Conservation (phyloP, 345 rosid species). For the Hypericum perforatum region DNA sequence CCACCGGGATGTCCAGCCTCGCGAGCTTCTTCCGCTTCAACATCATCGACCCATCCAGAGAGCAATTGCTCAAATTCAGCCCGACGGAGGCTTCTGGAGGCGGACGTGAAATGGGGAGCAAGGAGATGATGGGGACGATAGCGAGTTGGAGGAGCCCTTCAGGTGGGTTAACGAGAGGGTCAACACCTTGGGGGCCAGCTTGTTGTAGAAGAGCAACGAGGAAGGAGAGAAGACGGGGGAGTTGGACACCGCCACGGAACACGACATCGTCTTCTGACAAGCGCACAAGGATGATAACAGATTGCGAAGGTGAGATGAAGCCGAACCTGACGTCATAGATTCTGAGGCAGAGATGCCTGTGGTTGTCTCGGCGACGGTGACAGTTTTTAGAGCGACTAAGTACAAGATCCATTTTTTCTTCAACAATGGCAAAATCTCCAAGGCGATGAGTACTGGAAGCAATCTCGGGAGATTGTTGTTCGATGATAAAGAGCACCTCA, state of each 20-base stretch:
- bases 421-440: no score
- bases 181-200: conserved; percentile 21
- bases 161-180: conserved; percentile 36
- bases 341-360: no score
- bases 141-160: conserved; percentile 27
- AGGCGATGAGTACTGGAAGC: no score
- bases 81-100: conserved; percentile 41
- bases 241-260: conserved; percentile 56
- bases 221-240: conserved; percentile 86
- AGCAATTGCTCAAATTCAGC: conserved; percentile 17
- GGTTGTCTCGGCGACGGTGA: no score
- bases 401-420: no score
- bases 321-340: no score
- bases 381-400: no score
- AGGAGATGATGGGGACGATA: conserved; percentile 48
- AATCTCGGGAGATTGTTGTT: no score
- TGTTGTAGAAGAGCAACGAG: conserved; percentile 55
- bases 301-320: no score
- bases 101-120: conserved; percentile 61
- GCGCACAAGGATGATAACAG: no score
- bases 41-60: conserved; percentile 22
- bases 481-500: no score
- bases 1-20: conserved; percentile 52
- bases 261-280: conserved; percentile 38
- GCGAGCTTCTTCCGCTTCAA: conserved; percentile 78